Base-by-base conservation (phyloP, 2,329 filamentous ascomycete species). In the Calycina marina region DNA sequence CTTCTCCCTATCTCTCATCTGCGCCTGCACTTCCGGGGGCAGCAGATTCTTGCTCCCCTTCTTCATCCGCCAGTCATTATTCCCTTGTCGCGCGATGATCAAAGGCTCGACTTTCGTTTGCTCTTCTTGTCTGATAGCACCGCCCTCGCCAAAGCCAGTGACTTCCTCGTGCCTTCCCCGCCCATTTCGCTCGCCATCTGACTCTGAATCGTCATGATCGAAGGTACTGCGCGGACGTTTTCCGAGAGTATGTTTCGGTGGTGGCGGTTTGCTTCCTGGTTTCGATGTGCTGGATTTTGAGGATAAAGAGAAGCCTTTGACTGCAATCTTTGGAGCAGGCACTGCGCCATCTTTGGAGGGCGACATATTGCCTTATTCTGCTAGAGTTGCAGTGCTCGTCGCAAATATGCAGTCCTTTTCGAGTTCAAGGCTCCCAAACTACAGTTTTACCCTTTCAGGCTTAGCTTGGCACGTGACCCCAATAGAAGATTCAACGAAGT, bases 21-120 rank as follows among this genome's bases (percentile, higher is more conserved):
- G 58, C 39, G 59, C 61, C 40, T 65, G 62, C 25, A 67, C 68
- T 39, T 68, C 69, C 5, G 42, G 37, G 15, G 69, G 72, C n/a
- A 76, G 56, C 10, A 67, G 51, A 49, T 69, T 74, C 52, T 62
- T 72, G 42, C 65, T 57, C 16, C 33, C 31, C 25, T 20, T 17
- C 40, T 60, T 63, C 40, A 36, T 57, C 45, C 65, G 62, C 73
- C 72, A 77, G 56, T 79, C 69, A 32, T 65, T 61, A 53, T 79
- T 80, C 40, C 59, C 56, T 45, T 67, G 60, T 24, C 57, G 57
- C 17, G 62, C 57, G 41, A 83, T 82, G 12, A 80, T 58, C 27
- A 72, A 58, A 5, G 60, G 59, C 15, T 45, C 38, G 15, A 12
- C 39, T 60, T 18, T 36, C 26, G 34, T 29, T 11, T 43, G 62